Conservation (phyloP, 2,329 filamentous ascomycete genomes). For the Bipolaris bicolor region DNA sequence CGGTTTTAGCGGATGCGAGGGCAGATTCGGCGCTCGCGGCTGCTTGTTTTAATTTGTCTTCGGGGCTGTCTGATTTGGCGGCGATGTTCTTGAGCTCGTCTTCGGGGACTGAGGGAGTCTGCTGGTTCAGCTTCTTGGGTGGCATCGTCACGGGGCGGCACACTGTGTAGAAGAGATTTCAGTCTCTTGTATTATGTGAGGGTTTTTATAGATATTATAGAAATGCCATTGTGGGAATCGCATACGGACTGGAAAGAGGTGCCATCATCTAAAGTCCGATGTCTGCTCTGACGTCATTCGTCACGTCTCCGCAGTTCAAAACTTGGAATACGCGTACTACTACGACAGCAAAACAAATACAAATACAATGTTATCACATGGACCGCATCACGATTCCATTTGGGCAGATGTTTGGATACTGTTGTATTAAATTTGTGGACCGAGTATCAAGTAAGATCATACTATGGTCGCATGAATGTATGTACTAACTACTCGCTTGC, state of each 20-base stretch:
- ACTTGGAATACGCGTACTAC: conserved; percentile 25
- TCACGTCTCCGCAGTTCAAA: conserved; percentile 21
- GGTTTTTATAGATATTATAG: neutral
- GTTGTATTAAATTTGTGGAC: neutral
- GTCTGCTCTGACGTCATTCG: conserved; percentile 28
- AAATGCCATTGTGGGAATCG: conserved; percentile 1
- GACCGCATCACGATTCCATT: neutral
- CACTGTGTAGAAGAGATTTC: neutral
- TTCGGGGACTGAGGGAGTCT: conserved; percentile 12
- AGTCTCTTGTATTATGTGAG: neutral
- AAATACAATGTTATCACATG: neutral
- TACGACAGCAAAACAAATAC: neutral
- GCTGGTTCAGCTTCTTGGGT: conserved; percentile 22
- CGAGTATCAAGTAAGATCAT: neutral
- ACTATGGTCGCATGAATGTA: neutral
- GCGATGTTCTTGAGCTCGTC: conserved; percentile 33
- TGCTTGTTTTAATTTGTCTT: conserved; percentile 40
- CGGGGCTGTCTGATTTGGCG: conserved; percentile 22
- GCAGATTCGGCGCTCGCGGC: conserved; percentile 39
- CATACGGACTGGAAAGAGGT: neutral
- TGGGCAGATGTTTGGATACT: neutral
- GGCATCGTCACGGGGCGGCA: conserved; percentile 10
- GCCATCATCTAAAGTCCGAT: conserved; percentile 2
- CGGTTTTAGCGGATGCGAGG: conserved; percentile 34
- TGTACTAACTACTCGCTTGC: neutral